These are phyloP conservation scores for Nicotiana knightiana DNA, from an alignment of 257 asterid species.

Conservation along the genomic window DNA sequence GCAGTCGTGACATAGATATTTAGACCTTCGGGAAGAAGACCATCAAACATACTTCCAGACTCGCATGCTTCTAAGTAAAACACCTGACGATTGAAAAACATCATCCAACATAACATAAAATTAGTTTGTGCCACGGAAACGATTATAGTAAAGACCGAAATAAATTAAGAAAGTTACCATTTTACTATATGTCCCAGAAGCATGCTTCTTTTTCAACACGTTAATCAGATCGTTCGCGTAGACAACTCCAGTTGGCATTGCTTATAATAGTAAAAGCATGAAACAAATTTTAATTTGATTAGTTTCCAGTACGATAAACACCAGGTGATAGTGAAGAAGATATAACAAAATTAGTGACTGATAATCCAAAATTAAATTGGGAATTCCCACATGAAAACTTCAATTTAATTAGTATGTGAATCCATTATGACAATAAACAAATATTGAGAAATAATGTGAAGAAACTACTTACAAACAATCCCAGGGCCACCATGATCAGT, in stretches of 20 bases:
- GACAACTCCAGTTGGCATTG: conserved; percentile 65
- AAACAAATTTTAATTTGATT: too few species aligned
- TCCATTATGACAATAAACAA: not conserved
- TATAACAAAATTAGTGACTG: too few species aligned
- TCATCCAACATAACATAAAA: not conserved
- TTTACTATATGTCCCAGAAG: conserved; percentile 76
- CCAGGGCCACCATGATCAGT: conserved; percentile 98
- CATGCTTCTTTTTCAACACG: conserved; percentile 68
- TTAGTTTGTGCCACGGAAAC: too few species aligned
- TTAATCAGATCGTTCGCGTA: conserved; percentile 63
- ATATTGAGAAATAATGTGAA: not conserved
- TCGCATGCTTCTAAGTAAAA: conserved; percentile 96
- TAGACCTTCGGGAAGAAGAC: conserved; percentile 73
- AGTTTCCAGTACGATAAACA: too few species aligned
- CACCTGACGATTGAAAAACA: conserved; percentile 33
- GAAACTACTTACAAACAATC: conserved; percentile 56
- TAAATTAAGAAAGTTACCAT: conserved; percentile 43
- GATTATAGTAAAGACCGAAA: too few species aligned
- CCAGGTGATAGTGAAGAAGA: too few species aligned
- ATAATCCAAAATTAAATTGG: too few species aligned
- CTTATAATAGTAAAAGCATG: conserved; percentile 18
- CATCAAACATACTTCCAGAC: conserved; percentile 94
- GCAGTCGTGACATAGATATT: conserved; percentile 94
- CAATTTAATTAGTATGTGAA: not conserved
- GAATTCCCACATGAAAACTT: too few species aligned